phyloP scores from a whole-genome alignment of 306 rosid genomes.

The Oxytropis ochrocephala region DNA sequence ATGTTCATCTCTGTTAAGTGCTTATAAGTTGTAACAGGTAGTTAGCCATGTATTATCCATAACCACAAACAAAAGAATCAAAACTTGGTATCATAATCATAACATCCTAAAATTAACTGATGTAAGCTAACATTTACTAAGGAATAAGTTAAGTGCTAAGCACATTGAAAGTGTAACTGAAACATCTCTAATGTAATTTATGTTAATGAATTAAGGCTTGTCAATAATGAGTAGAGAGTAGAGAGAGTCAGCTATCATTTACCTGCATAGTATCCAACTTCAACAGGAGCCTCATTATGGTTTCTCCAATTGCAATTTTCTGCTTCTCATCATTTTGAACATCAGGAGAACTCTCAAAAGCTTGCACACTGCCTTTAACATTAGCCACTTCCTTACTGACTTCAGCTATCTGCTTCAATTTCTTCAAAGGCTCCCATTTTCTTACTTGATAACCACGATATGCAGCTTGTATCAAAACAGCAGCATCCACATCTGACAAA shows the following conservation, averaged over 20 bases:
- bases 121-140: background rate
- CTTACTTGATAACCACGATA: conserved; percentile 59
- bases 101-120: too few species aligned
- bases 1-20: background rate
- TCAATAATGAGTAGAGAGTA: background rate
- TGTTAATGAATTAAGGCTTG: background rate
- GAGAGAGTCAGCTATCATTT: background rate
- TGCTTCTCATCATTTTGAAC: conserved; percentile 39
- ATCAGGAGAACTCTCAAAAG: conserved; percentile 35
- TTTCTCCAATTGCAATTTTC: conserved; percentile 49
- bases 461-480: conserved; percentile 59
- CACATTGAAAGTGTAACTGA: background rate
- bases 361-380: conserved; percentile 30
- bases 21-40: background rate
- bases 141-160: background rate
- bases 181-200: background rate
- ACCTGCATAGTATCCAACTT: conserved; percentile 82
- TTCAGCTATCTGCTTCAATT: conserved; percentile 60
- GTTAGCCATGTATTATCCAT: background rate
- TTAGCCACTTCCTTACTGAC: conserved; percentile 34
- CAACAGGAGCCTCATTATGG: conserved; percentile 66
- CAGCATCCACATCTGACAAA: conserved; percentile 52
- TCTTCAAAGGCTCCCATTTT: conserved; percentile 65
- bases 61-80: background rate
- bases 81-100: too few species aligned